A percentile compares a stretch with the other conserved stretches of the same genome.
These are phyloP conservation scores for Termitomyces heimii DNA, from an alignment of 768 basidiomycete genomes.

Conservation along the genomic window DNA sequence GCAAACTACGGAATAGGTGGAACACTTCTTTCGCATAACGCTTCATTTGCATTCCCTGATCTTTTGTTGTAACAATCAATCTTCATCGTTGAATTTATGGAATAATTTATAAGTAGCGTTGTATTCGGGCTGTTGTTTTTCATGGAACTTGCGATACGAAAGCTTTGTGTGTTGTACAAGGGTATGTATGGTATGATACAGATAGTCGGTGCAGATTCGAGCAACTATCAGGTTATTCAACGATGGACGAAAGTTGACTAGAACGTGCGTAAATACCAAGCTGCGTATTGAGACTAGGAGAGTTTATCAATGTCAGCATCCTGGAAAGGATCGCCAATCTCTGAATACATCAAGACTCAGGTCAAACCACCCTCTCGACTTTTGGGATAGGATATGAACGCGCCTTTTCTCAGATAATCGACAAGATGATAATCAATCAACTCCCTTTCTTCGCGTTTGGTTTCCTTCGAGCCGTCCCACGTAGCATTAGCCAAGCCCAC, in stretches of 20 bases:
- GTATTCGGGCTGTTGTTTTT: background rate
- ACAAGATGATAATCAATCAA: constrained; percentile 44
- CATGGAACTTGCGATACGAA: background rate
- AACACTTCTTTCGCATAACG: background rate
- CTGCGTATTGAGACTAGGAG: constrained; percentile 9
- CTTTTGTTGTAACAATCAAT: constrained; percentile 11
- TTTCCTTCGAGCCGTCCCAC: constrained; percentile 26
- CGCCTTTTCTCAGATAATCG: constrained; percentile 52
- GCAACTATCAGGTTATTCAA: background rate
- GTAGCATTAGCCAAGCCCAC: constrained; percentile 11
- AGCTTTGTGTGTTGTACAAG: constrained; percentile 1
- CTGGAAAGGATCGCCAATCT: constrained; percentile 52
- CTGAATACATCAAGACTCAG: constrained; percentile 19
- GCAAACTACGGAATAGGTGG: constrained; percentile 8
- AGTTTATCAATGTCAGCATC: constrained; percentile 25
- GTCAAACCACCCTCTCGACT: background rate
- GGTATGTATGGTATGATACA: constrained; percentile 6
- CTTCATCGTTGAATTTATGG: background rate
- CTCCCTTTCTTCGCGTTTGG: constrained; percentile 52
- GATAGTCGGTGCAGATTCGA: background rate
- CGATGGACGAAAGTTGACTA: background rate
- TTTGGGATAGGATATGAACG: constrained; percentile 4
- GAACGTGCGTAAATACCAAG: background rate
- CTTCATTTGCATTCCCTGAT: constrained; percentile 1
- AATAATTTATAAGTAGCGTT: constrained; percentile 10